These are phyloP conservation scores for Peterozyma xylosa DNA, from an alignment of 805 yeast species.

Conservation along the genomic window DNA sequence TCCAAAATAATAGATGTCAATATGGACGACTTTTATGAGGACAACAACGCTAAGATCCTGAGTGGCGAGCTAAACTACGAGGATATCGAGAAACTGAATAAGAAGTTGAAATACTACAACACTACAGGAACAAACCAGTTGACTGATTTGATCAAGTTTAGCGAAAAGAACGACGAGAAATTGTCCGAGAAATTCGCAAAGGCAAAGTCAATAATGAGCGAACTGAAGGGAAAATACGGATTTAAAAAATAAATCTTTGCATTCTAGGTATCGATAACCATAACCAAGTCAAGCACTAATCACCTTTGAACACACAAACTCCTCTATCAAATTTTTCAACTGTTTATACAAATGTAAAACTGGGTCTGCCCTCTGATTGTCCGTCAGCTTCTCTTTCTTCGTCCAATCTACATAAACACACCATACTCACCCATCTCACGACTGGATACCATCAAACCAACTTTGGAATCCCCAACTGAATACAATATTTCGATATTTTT, in stretches of 20 bases:
- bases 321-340: no score
- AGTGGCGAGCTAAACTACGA: slow-evolving; percentile 24
- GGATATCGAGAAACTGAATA: slow-evolving; percentile 11
- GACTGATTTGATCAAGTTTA: slow-evolving; percentile 20
- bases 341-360: no score
- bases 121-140: slow-evolving; percentile 23
- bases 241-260: slow-evolving; percentile 5
- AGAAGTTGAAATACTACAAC: slow-evolving; percentile 17
- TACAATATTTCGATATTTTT: no score
- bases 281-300: no score
- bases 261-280: not conserved
- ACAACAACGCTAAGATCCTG: slow-evolving; percentile 21
- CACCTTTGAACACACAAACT: no score
- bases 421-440: no score
- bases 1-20: slow-evolving; percentile 25
- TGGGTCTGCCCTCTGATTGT: no score
- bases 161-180: slow-evolving; percentile 19
- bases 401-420: no score
- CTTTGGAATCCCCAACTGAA: no score
- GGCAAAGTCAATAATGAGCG: slow-evolving; percentile 11
- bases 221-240: slow-evolving; percentile 14
- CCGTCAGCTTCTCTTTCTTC: no score
- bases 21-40: slow-evolving; percentile 28
- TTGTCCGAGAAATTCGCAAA: slow-evolving; percentile 14
- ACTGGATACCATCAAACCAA: no score